Evolutionary conservation across 805 yeast genomes (phyloP), one percentile per base, ranked within the genome.

Genomic region (Sugiyamaella qingdaonensis): DNA sequence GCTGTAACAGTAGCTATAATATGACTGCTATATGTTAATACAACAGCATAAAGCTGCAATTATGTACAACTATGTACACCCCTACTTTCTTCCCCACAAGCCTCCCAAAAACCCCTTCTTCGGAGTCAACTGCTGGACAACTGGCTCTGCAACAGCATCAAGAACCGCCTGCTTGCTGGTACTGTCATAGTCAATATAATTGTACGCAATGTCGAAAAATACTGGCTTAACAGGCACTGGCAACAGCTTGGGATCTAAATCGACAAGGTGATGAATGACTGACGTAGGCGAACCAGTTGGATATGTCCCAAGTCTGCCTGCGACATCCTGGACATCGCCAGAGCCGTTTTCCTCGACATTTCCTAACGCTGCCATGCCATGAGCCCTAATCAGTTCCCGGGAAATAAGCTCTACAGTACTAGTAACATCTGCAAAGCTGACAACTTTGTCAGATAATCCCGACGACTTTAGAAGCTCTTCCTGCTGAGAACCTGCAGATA

Each of bases 151-250:
- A 46, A 48, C n/a, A 39, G 61, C n/a, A 58, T 61, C n/a, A 39
- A 53, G 49, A 43, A 52, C 54, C n/a, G 43, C 49, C 43, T 34
- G 41, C 34, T 51, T 48, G 29, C 36, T 55, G 10, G 32, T 52
- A n/a, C 44, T 58, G 10, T 66, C 71, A 48, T 64, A 84, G 34
- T 76, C 74, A 50, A 91, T 78, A 64, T 87, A 90, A 66, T 90
- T 91, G 74, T 76, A 91, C 0, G 95, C 98, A 58, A 88, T 75
- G 66, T 92, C 99, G 63, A 89, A 94, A 63, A 91, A 78, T 9
- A 90, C 95, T 0, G 99, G 97, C 69, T 94, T 92, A 53, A 85
- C 80, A 50, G 82, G 77, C 1, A 87, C 80, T 0, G 95, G 86
- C 57, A 71, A 73, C 39, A 89, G 47, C n/a, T 62, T 59, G 10